These are phyloP conservation scores for Coccinonectria pachysandricola DNA, from an alignment of 2,329 filamentous ascomycete genomes.

Conservation along the genomic window DNA sequence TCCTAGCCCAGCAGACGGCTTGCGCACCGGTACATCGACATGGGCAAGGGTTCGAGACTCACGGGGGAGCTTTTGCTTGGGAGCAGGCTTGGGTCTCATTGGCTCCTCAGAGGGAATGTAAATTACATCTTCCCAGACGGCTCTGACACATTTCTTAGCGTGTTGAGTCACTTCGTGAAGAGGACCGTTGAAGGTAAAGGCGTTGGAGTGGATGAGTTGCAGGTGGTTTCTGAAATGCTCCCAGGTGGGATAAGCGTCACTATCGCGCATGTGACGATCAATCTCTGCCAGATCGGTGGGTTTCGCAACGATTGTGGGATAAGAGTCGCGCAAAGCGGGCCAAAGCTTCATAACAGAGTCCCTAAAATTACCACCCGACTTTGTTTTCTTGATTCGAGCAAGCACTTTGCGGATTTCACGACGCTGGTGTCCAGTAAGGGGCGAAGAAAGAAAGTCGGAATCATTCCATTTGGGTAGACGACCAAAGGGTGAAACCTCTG, in stretches of 20 bases:
- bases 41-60: conserved; percentile 22
- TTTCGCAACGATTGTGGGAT: conserved; percentile 55
- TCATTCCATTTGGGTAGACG: conserved; percentile 32
- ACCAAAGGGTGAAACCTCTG: conserved; percentile 16
- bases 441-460: conserved; percentile 31
- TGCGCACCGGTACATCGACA: conserved; percentile 16
- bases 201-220: conserved; percentile 68
- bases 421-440: conserved; percentile 49
- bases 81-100: conserved; percentile 41
- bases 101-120: conserved; percentile 42
- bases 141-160: conserved; percentile 45
- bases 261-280: conserved; percentile 65
- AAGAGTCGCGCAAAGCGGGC: conserved; percentile 66
- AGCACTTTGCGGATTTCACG: conserved; percentile 56
- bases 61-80: conserved; percentile 28
- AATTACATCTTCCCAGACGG: conserved; percentile 36
- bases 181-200: conserved; percentile 70
- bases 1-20: conserved; percentile 21
- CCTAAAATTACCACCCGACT: conserved; percentile 65
- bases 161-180: conserved; percentile 60
- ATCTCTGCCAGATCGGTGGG: conserved; percentile 82
- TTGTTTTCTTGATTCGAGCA: conserved; percentile 75
- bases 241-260: conserved; percentile 51
- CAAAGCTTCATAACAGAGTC: conserved; percentile 68
- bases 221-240: conserved; percentile 67